A percentile compares a stretch with the other conserved stretches of the same genome.
phyloP scores from a whole-genome alignment of 148 eudicot species.

The Rhododendron simsii region DNA sequence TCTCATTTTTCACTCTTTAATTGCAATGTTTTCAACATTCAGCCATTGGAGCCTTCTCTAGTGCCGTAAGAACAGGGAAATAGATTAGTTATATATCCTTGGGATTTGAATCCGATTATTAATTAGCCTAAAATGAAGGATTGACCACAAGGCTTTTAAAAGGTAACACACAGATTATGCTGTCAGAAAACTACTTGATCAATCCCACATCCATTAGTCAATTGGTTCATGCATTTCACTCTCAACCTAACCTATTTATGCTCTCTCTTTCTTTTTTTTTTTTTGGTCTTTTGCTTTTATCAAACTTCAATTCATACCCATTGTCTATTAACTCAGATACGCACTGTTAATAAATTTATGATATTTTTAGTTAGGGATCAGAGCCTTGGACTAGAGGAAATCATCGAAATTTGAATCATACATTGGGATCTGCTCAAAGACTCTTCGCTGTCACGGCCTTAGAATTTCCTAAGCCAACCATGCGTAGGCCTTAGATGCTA shows the following conservation, averaged over 20 bases:
- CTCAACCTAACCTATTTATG: background rate
- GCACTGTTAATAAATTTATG: background rate
- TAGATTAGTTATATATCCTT: slow-evolving; percentile 2
- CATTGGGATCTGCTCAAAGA: too few species aligned
- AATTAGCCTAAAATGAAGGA: slow-evolving; percentile 9
- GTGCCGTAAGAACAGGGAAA: slow-evolving; percentile 42
- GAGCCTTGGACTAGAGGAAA: too few species aligned
- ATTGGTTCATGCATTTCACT: background rate
- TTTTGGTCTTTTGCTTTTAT: background rate
- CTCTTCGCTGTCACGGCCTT: too few species aligned
- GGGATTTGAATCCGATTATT: slow-evolving; percentile 38
- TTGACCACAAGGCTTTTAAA: background rate
- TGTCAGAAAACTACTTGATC: background rate
- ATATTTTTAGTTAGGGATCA: background rate
- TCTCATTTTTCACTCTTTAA: background rate
- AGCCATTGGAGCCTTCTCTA: slow-evolving; percentile 11
- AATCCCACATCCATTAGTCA: background rate
- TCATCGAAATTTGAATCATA: too few species aligned
- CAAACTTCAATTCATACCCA: background rate
- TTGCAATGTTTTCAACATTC: background rate
- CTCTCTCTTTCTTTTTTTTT: too few species aligned
- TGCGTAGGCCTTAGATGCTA: too few species aligned
- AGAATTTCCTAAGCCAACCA: too few species aligned
- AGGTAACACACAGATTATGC: background rate
- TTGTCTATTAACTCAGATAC: background rate